Evolutionary conservation across 176 grass and related monocot genomes (phyloP).

Genomic region (Cenchrus purpureus): DNA sequence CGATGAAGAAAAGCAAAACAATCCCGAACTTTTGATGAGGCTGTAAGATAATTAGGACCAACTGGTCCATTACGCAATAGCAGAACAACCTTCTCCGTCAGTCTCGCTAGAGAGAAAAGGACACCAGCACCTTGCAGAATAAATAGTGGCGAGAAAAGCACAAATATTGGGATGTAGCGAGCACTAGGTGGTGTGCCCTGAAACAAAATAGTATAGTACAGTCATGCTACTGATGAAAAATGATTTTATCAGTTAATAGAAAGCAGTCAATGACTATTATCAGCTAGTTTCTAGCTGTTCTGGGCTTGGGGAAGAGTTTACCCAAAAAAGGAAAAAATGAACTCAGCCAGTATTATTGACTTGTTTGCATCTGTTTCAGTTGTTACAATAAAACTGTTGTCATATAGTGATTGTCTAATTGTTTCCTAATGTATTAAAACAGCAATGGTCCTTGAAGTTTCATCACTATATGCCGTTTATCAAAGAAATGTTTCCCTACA

Average conservation of each 20-base stretch:
- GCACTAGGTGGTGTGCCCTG: slow-evolving; percentile 90
- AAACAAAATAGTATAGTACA: slow-evolving; percentile 24
- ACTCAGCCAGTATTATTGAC: not conserved
- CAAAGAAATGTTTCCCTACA: slow-evolving; percentile 22
- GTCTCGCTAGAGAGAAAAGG: slow-evolving; percentile 81
- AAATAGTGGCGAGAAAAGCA: slow-evolving; percentile 89
- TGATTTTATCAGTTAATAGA: slow-evolving; percentile 12
- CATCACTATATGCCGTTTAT: not conserved
- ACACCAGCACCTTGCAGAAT: slow-evolving; percentile 86
- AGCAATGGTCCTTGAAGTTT: not conserved
- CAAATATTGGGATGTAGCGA: slow-evolving; percentile 77
- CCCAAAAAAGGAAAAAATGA: not conserved
- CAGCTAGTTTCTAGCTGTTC: not conserved
- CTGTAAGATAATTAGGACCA: slow-evolving; percentile 66
- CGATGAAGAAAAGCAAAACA: slow-evolving; percentile 93
- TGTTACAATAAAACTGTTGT: not conserved
- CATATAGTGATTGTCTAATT: not conserved
- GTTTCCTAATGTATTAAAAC: too few relatives aligned
- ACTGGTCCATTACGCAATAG: slow-evolving; percentile 73
- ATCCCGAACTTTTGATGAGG: slow-evolving; percentile 74
- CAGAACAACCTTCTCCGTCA: slow-evolving; percentile 88
- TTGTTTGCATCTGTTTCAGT: not conserved
- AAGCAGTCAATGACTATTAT: not conserved
- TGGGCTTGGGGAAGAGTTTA: not conserved
- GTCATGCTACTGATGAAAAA: slow-evolving; percentile 36